These are phyloP conservation scores for Hygrophila difformis DNA, from an alignment of 257 asterid genomes.

Conservation along the genomic window DNA sequence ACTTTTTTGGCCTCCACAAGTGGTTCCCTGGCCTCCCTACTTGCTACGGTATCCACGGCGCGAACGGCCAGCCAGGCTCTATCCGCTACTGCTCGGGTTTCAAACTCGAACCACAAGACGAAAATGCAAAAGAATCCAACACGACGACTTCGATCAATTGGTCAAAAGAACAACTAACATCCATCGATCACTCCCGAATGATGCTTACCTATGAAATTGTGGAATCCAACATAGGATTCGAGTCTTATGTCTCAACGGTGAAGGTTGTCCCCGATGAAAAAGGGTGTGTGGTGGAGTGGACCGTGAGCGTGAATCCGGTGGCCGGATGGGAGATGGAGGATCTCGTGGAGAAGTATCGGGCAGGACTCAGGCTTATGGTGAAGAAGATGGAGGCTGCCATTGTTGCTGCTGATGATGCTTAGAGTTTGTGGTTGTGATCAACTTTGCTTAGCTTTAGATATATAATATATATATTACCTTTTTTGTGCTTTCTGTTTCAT, in stretches of 20 bases:
- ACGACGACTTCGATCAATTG: constrained; percentile 20
- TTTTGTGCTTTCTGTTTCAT: no score
- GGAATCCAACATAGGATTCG: constrained; percentile 58
- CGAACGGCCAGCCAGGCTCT: constrained; percentile 61
- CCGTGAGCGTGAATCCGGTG: constrained; percentile 54
- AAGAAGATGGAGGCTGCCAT: constrained; percentile 51
- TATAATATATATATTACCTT: no score
- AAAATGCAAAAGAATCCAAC: no score
- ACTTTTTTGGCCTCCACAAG: constrained; percentile 60
- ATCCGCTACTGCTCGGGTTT: constrained; percentile 54
- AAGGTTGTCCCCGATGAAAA: constrained; percentile 23
- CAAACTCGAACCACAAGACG: constrained; percentile 22
- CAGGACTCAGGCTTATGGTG: constrained; percentile 38
- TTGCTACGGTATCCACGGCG: constrained; percentile 49
- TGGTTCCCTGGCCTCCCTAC: constrained; percentile 64
- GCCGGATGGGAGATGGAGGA: constrained; percentile 44
- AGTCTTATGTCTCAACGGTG: constrained; percentile 44
- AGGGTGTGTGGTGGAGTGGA: constrained; percentile 45
- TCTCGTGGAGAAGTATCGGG: constrained; percentile 39
- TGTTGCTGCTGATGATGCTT: neutral
- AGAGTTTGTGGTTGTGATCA: no score
- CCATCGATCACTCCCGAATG: constrained; percentile 25
- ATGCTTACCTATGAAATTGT: constrained; percentile 45
- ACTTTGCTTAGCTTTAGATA: no score
- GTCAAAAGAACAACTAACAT: constrained; percentile 41